Evolutionary conservation across 306 rosid species (phyloP), one percentile per base, ranked within the genome.

Genomic region (Castanea sativa): DNA sequence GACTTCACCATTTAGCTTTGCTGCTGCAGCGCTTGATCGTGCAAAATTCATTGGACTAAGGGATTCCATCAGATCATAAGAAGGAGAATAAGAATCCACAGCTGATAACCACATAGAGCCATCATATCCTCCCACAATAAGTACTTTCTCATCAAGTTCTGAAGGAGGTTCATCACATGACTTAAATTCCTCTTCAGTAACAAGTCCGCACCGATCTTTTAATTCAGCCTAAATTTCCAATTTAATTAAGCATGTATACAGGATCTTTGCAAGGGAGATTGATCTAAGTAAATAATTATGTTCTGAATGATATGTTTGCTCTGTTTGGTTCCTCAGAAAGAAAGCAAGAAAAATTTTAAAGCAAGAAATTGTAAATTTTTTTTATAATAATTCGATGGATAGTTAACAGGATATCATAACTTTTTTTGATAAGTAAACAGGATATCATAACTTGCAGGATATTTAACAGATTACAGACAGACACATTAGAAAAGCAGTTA

Each of bases 71-170:
- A 15, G 55, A 64, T 85, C 83, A 64, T 32, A 49, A 1, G 80
- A 83, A 73, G 81, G 89, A 79, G 32, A 25, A 74, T 83, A 88
- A 49, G 73, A 73, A 55, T 81, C 79, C 58, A 83, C 15, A 23
- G 84, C 38, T 79, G 87, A 57, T 67, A 79, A 75, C 78, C 58
- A 74, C 1, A 79, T 58, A 58, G 52, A 75, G 67, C 89, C 89
- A 76, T 88, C 78, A 72, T 41, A 84, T 55, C 89, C 91, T 73
- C 91, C 91, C 18, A 81, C 72, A 80, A 88, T 32, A 38, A 88
- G 35, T 4, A 88, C 41, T 7, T 87, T 83, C 33, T 57, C 77
- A n/a, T 79, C 83, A 83, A 73, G 41, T 35, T 60, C 80, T 14
- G 63, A 70, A 59, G 53, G 45, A 32, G 74, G 53, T 13, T 73